phyloP scores from a whole-genome alignment of 1,139 yeast genomes.

The Hemisphaericaspora subhashii region DNA sequence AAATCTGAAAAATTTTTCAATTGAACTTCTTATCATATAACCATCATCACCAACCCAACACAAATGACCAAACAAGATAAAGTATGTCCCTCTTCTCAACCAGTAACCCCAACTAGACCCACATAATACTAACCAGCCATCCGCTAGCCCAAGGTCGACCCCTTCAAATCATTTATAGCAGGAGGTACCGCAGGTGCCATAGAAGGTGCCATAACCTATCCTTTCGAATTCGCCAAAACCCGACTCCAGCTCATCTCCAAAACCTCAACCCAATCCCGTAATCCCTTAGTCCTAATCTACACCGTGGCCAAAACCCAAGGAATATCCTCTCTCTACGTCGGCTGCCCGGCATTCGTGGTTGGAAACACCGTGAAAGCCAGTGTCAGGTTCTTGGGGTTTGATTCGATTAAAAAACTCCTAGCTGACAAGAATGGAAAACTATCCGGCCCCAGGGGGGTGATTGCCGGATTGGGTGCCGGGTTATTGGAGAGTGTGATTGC shows the following conservation, averaged over 20 bases:
- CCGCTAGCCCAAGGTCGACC: conserved; percentile 36
- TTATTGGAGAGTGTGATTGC: conserved; percentile 88
- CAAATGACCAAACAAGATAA: conserved; percentile 5
- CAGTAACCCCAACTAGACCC: neutral
- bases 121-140: conserved; percentile 4
- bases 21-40: neutral
- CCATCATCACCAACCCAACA: neutral
- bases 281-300: conserved; percentile 79
- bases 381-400: conserved; percentile 90
- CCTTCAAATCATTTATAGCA: conserved; percentile 78
- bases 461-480: conserved; percentile 97
- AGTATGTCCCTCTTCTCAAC: neutral
- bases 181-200: conserved; percentile 96
- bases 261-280: conserved; percentile 65
- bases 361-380: conserved; percentile 97
- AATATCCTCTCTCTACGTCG: conserved; percentile 77
- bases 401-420: conserved; percentile 72
- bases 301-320: conserved; percentile 79
- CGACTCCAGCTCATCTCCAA: conserved; percentile 82
- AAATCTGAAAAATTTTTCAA: conserved; percentile 1
- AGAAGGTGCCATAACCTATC: conserved; percentile 88
- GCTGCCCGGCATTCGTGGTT: conserved; percentile 96
- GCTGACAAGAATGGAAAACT: conserved; percentile 84
- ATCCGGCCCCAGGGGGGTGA: conserved; percentile 84
- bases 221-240: conserved; percentile 96